Conservation (phyloP, 495 filamentous ascomycete species). For the Xylaria flabelliformis region DNA sequence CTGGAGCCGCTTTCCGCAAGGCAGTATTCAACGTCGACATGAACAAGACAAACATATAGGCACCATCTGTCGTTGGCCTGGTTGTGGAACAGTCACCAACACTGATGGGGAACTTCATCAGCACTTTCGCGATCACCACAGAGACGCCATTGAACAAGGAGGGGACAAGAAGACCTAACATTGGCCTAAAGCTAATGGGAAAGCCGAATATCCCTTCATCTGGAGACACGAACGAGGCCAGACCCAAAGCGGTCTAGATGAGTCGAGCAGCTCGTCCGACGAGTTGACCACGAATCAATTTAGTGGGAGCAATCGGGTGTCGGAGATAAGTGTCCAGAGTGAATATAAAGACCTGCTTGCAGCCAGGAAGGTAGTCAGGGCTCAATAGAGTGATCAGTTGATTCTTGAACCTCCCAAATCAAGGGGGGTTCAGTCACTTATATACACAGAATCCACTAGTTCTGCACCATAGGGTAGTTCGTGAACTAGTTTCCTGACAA, state of each 20-base stretch:
- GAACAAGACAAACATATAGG: not conserved
- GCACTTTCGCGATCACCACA: not conserved
- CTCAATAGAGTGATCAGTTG: too few relatives aligned
- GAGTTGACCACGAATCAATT: constrained; percentile 27
- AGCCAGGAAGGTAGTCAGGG: too few relatives aligned
- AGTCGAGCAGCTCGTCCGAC: constrained; percentile 44
- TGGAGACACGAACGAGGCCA: constrained; percentile 32
- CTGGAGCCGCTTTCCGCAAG: constrained; percentile 61
- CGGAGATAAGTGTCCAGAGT: too few relatives aligned
- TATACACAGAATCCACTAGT: too few relatives aligned
- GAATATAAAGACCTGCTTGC: too few relatives aligned
- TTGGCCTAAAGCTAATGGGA: constrained; percentile 47
- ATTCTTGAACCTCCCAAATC: too few relatives aligned
- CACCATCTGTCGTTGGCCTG: not conserved
- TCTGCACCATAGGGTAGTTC: too few relatives aligned
- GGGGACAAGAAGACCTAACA: not conserved
- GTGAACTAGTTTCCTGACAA: too few relatives aligned
- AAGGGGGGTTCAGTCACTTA: too few relatives aligned
- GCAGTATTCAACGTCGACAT: constrained; percentile 32
- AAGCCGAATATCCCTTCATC: constrained; percentile 48
- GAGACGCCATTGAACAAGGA: not conserved
- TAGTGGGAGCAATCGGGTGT: too few relatives aligned
- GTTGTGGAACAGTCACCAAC: not conserved
- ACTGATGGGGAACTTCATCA: not conserved
- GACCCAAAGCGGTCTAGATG: constrained; percentile 31